These are phyloP conservation scores for Metschnikowia lachancei DNA, from an alignment of 805 yeast genomes.

Conservation along the genomic window DNA sequence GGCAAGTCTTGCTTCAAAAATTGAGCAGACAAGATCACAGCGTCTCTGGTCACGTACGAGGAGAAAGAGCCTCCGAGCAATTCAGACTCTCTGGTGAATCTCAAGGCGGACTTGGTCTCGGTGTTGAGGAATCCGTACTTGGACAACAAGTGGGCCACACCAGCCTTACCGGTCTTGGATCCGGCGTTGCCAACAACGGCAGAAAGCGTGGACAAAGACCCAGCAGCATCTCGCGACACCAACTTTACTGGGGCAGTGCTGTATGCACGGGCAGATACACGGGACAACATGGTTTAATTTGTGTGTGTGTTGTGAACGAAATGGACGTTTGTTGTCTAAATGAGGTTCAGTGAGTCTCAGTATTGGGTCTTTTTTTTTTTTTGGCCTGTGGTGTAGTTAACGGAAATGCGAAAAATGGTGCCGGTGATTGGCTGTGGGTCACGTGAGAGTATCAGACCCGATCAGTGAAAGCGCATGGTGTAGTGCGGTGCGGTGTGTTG, in stretches of 20 bases:
- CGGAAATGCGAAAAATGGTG: conserved; percentile 17
- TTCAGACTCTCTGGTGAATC: conserved; percentile 93
- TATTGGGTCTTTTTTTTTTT: conserved; percentile 1
- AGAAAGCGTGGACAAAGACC: conserved; percentile 70
- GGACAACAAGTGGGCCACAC: conserved; percentile 81
- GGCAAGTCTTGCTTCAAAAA: conserved; percentile 89
- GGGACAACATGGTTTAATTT: conserved; percentile 35
- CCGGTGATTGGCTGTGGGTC: conserved; percentile 24
- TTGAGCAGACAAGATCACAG: conserved; percentile 72
- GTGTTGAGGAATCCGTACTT: conserved; percentile 85
- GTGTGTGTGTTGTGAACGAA: conserved; percentile 3
- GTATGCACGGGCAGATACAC: conserved; percentile 42
- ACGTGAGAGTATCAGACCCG: conserved; percentile 12
- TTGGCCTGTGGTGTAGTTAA: conserved; percentile 1
- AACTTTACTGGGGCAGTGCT: conserved; percentile 48
- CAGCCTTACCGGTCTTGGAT: conserved; percentile 69
- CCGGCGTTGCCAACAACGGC: conserved; percentile 83
- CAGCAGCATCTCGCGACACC: conserved; percentile 54
- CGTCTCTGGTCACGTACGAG: conserved; percentile 76
- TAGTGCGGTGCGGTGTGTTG: no score
- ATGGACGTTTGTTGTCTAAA: background rate
- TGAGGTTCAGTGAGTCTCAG: background rate
- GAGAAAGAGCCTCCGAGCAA: conserved; percentile 81
- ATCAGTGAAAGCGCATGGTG: no score
- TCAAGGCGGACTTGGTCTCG: conserved; percentile 76